Percentiles rank a stretch among this genome's conserved stretches.
phyloP scores from a whole-genome alignment of 2,329 filamentous ascomycete species.

The Pseudogymnoascus sp. region DNA sequence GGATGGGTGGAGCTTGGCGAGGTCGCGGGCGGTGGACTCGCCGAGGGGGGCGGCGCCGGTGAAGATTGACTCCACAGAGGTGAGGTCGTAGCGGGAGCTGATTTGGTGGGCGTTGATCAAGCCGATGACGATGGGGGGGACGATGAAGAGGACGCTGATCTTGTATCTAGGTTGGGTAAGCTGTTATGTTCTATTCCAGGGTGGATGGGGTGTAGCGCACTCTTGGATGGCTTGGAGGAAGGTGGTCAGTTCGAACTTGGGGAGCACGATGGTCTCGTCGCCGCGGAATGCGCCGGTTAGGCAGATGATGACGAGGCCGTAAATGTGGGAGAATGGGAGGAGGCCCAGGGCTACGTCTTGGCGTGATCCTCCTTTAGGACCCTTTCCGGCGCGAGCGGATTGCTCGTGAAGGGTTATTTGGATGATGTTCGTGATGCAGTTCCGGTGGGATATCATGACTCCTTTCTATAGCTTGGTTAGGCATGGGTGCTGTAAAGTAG shows the following conservation, averaged over 20 bases:
- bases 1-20: constrained; percentile 53
- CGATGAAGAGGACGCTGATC: constrained; percentile 53
- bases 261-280: constrained; percentile 65
- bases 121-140: constrained; percentile 74
- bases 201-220: constrained; percentile 24
- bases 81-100: constrained; percentile 63
- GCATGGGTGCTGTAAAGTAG: neutral
- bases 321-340: constrained; percentile 73
- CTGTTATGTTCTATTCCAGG: neutral
- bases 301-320: constrained; percentile 61
- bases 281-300: constrained; percentile 61
- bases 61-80: constrained; percentile 57
- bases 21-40: constrained; percentile 59
- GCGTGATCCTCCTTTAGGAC: neutral
- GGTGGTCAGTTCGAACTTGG: constrained; percentile 65
- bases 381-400: neutral
- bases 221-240: constrained; percentile 58
- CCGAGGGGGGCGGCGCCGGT: constrained; percentile 75
- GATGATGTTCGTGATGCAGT: constrained; percentile 69
- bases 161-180: constrained; percentile 37
- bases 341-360: constrained; percentile 51
- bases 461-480: constrained; percentile 51
- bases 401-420: constrained; percentile 47
- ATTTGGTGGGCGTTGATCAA: constrained; percentile 59
- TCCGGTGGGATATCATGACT: constrained; percentile 73